Conservation (phyloP, 1,284 basidiomycete species). For the Malassezia japonica region DNA sequence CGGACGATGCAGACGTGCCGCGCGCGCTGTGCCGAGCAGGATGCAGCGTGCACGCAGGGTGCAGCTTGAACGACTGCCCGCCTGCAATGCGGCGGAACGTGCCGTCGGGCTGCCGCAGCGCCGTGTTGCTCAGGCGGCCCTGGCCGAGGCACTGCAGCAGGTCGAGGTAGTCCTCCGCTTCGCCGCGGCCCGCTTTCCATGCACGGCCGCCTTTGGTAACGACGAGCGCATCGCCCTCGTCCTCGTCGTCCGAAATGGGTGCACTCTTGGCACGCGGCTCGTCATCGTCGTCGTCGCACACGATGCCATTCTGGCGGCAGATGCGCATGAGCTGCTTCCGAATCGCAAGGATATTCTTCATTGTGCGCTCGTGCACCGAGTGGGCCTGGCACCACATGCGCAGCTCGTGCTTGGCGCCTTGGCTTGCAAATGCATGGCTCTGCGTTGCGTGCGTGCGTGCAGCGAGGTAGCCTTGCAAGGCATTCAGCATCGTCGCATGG, state of each 20-base stretch:
- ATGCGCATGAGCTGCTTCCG: slow-evolving; percentile 33
- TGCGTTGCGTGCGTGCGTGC: slow-evolving; percentile 10
- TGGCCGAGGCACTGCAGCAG: slow-evolving; percentile 25
- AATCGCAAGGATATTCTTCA: slow-evolving; percentile 35
- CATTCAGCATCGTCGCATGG: slow-evolving; percentile 39
- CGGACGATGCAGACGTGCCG: slow-evolving; percentile 5
- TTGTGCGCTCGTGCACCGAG: slow-evolving; percentile 32
- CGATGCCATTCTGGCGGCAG: slow-evolving; percentile 31
- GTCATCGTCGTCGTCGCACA: slow-evolving; percentile 27
- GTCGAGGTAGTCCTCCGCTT: slow-evolving; percentile 19
- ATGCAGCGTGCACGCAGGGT: slow-evolving; percentile 35
- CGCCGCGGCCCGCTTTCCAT: background rate
- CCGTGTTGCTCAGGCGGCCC: slow-evolving; percentile 28
- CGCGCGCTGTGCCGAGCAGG: slow-evolving; percentile 17
- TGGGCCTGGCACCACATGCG: slow-evolving; percentile 37
- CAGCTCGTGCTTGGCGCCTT: slow-evolving; percentile 10
- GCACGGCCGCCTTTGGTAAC: background rate
- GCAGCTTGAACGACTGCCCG: slow-evolving; percentile 33
- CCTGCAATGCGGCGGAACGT: slow-evolving; percentile 25
- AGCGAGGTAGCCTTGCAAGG: slow-evolving; percentile 41
- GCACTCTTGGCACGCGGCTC: background rate
- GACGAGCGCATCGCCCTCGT: slow-evolving; percentile 8
- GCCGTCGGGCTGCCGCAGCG: slow-evolving; percentile 29
- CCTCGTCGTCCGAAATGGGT: slow-evolving; percentile 6
- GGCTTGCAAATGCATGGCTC: background rate